Conservation (phyloP, 306 rosid genomes). For the Rosa multiflora region DNA sequence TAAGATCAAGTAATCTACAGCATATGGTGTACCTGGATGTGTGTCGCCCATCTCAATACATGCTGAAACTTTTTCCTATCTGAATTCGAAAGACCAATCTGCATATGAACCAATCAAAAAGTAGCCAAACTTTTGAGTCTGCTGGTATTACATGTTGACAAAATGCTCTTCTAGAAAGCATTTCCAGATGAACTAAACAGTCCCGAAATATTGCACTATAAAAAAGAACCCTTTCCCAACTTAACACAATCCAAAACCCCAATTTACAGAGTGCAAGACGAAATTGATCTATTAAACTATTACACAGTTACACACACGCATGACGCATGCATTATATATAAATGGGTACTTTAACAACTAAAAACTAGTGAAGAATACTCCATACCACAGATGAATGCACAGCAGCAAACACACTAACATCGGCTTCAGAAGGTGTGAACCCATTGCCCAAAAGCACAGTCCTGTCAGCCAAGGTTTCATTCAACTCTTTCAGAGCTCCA, state of each 20-base stretch:
- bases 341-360: not conserved
- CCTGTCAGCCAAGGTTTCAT: conserved; percentile 53
- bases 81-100: conserved; percentile 62
- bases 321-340: not conserved
- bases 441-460: conserved; percentile 79
- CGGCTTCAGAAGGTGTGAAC: conserved; percentile 71
- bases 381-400: conserved; percentile 77
- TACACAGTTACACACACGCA: not conserved
- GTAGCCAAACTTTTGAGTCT: conserved; percentile 21
- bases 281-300: not conserved
- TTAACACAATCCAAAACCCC: not conserved
- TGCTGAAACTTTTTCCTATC: conserved; percentile 63
- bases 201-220: not conserved
- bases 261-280: not conserved
- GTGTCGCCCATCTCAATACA: conserved; percentile 80
- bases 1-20: not conserved
- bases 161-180: not conserved
- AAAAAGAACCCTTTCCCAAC: not conserved
- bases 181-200: not conserved
- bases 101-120: conserved; percentile 44
- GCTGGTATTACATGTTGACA: conserved; percentile 3
- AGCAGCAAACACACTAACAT: conserved; percentile 67
- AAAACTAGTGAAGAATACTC: conserved; percentile 4
- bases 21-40: conserved; percentile 66
- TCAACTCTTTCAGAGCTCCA: conserved; percentile 62